Base-by-base conservation (phyloP, 177 flowering plant genomes). In the Vitis hybrid region DNA sequence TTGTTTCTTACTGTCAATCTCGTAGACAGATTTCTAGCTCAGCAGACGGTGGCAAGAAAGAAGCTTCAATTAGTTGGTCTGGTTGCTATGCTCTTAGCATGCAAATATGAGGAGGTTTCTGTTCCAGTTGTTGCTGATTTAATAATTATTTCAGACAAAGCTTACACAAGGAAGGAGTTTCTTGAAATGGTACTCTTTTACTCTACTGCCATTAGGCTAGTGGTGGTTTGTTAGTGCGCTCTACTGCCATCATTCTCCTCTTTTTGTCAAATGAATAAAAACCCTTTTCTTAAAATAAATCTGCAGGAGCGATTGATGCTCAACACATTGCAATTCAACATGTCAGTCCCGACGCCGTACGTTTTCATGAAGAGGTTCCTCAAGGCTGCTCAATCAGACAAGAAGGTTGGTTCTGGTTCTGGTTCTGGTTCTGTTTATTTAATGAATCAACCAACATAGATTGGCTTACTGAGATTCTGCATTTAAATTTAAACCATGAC, bases 371-470 rank as follows among this genome's bases (percentile, higher is more conserved):
- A 69, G 66, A 82, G 93, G 72, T 93, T 86, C 68, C 89, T 93
- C 10, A 93, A 93, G 82, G 97, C 95, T 51, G 94, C 92, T 60
- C 88, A 86, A 70, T 83, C 83, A 15, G 93, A 91, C 75, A 83
- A 73, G 71, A 85, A 85, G 85, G 97, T 89, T 10, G 30, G 70
- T 51, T 12, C 1, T 11, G 6, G n/a, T 32, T 23, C n/a, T 1
- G 0, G 3, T 21, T 14, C 30, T 26, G 30, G 30, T 26, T 26
- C 30, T 26, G 30, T 3, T 26, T 26, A 26, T 26, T 26, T 26
- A 26, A 26, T 26, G 30, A 26, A 26, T 26, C 30, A 26, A 26
- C 30, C 30, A 26, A 26, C 30, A 26, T 26, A 26, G 30, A 15
- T 48, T 26, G 51, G 7, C 9, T 50, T n/a, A 15, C 34, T 66